Evolutionary conservation across 495 filamentous ascomycete species (phyloP), one percentile per base, ranked within the genome.

Genomic region (Apiosordaria backusii): DNA sequence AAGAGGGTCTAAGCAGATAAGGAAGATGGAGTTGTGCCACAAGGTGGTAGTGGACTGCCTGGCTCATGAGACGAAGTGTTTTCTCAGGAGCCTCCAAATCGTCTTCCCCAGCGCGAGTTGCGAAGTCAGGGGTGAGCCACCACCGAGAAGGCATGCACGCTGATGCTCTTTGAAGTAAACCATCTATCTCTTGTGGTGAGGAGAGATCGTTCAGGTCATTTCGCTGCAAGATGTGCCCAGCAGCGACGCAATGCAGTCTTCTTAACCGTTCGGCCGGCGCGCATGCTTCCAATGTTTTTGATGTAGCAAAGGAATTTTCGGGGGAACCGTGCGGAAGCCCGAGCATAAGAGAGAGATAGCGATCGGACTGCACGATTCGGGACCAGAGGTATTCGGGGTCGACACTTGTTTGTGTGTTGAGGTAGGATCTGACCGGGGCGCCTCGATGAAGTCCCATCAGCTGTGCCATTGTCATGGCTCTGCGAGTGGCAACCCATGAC

Each of bases 381-480:
- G 76, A 74, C 76, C 74, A 80, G 52, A 77, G 71, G 35, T 70
- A 67, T 13, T 70, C 35, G 10, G 35, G 9, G 45, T 4, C 75
- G 68, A 55, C 63, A 40, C 3, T 69, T 50, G 1, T 59, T 64
- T 23, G 21, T 23, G n/a, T 55, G 64, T 45, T 18, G 35, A 45
- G 66, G 27, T 59, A 57, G 13, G 22, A 53, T 62, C 57, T 64
- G 2, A 9, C 24, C 4, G 54, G 58, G 60, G 64, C 16, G 24
- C 65, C 29, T 45, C 69, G 72, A 59, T 82, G 75, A 5, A 86
- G 67, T 6, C 78, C 79, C 78, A 86, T 79, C 68, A 83, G 68
- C 63, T 83, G 78, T 0, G 76, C 77, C 23, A 82, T 65, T 7
- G 69, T 74, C 68, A 81, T 76, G 1, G 83, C 84, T 45, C 82